Evolutionary conservation across 1,284 basidiomycete genomes (phyloP).

Genomic region (Melampsora americana): DNA sequence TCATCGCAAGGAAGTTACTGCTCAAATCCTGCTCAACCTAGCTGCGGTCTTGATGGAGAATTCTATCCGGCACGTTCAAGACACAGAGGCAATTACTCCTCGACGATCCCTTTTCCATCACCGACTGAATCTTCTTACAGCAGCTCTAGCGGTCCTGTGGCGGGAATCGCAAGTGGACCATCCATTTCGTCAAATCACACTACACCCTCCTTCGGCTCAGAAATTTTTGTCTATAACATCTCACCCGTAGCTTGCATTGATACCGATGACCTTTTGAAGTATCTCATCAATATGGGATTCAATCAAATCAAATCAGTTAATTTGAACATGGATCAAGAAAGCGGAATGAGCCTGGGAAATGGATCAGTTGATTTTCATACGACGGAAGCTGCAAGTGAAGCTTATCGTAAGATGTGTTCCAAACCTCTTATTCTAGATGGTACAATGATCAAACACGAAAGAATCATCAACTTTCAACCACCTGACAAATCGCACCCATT

Average conservation of each 20-base stretch:
- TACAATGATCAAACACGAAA: constrained; percentile 20
- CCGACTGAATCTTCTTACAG: constrained; percentile 14
- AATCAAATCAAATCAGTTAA: constrained; percentile 18
- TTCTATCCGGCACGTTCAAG: not conserved
- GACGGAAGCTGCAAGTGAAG: constrained; percentile 18
- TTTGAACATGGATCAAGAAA: constrained; percentile 26
- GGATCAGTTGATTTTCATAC: constrained; percentile 27
- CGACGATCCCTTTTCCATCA: not conserved
- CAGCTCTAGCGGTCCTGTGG: not conserved
- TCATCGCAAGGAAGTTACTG: not conserved
- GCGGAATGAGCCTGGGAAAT: constrained; percentile 38
- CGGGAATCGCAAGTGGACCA: not conserved
- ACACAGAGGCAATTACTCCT: not conserved
- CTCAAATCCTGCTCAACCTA: not conserved
- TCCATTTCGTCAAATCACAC: not conserved
- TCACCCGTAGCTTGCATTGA: constrained; percentile 42
- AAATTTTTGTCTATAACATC: constrained; percentile 26
- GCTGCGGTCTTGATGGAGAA: not conserved
- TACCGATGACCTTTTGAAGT: constrained; percentile 38
- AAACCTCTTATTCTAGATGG: constrained; percentile 27
- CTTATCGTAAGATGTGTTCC: constrained; percentile 15
- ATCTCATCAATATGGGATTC: constrained; percentile 24
- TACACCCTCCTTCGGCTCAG: constrained; percentile 2
- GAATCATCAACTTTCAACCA: not conserved
- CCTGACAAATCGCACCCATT: not conserved